Conservation (phyloP, 148 eudicot species). For the Linanthus parryae region DNA sequence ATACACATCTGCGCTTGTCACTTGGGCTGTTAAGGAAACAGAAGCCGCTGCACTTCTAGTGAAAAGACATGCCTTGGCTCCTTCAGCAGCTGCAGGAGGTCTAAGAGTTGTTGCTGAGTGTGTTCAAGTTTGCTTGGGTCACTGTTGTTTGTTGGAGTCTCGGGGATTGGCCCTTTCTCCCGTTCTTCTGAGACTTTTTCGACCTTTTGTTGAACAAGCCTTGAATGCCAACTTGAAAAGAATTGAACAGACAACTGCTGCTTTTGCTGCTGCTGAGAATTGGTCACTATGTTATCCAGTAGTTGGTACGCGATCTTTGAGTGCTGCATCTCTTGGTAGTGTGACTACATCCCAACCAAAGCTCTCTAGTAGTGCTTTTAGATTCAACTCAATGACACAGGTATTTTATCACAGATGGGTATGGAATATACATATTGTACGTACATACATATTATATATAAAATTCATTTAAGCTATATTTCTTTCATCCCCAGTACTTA, state of each 20-base stretch:
- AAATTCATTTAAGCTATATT: background rate
- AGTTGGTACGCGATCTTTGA: slow-evolving; percentile 27
- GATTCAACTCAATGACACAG: slow-evolving; percentile 82
- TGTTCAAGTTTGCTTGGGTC: slow-evolving; percentile 69
- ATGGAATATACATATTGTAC: background rate
- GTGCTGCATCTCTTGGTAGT: slow-evolving; percentile 22
- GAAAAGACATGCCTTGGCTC: slow-evolving; percentile 47
- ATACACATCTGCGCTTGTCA: slow-evolving; percentile 73
- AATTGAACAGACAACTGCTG: slow-evolving; percentile 67
- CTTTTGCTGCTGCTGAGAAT: slow-evolving; percentile 77
- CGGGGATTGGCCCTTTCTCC: slow-evolving; percentile 78
- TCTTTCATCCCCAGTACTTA: background rate
- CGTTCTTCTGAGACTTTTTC: slow-evolving; percentile 50
- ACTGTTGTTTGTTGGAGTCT: slow-evolving; percentile 62
- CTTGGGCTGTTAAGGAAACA: slow-evolving; percentile 77
- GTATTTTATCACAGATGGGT: slow-evolving; percentile 18
- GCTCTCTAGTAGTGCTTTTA: slow-evolving; percentile 77
- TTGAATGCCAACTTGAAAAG: slow-evolving; percentile 52
- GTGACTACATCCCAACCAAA: slow-evolving; percentile 41
- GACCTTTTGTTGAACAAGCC: slow-evolving; percentile 73
- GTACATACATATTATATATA: background rate
- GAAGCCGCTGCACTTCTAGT: slow-evolving; percentile 45
- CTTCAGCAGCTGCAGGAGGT: slow-evolving; percentile 71
- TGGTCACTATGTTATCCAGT: slow-evolving; percentile 67
- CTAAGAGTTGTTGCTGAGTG: slow-evolving; percentile 61